These are phyloP conservation scores for Saturnispora galanensis DNA, from an alignment of 805 yeast species.

Conservation along the genomic window DNA sequence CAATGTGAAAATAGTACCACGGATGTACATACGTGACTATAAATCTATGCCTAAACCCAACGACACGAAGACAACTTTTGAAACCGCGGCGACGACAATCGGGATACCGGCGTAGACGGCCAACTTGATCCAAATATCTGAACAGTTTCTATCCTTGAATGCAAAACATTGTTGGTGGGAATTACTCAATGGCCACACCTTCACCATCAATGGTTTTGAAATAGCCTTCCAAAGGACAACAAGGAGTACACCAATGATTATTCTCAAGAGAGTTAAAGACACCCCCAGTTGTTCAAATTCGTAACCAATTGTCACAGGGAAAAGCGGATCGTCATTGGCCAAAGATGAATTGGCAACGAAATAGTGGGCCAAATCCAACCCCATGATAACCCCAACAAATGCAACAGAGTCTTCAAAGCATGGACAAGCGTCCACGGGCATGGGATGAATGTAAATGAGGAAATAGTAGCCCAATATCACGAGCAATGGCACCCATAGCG, in stretches of 20 bases:
- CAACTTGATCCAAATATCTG: conserved; percentile 67
- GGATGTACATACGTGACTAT: neutral
- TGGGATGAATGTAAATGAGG: conserved; percentile 60
- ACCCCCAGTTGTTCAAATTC: conserved; percentile 34
- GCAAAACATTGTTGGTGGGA: conserved; percentile 30
- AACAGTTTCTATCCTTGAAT: conserved; percentile 54
- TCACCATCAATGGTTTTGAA: conserved; percentile 57
- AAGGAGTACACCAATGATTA: conserved; percentile 48
- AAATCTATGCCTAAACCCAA: conserved; percentile 2
- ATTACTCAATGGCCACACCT: conserved; percentile 26
- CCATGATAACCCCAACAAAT: conserved; percentile 78
- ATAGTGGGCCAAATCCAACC: conserved; percentile 58
- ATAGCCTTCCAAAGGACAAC: conserved; percentile 67
- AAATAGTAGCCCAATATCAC: conserved; percentile 34
- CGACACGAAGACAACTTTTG: conserved; percentile 3
- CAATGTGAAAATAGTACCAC: too few relatives aligned
- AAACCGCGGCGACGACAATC: conserved; percentile 32
- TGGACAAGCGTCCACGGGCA: conserved; percentile 89
- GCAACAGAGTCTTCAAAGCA: conserved; percentile 95
- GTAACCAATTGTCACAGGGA: conserved; percentile 31
- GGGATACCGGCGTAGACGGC: conserved; percentile 79
- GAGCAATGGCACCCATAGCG: conserved; percentile 26
- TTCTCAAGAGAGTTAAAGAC: conserved; percentile 33
- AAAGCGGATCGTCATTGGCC: conserved; percentile 7
- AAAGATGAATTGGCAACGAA: conserved; percentile 18